phyloP scores from a whole-genome alignment of 257 asterid species.

The Solanum stenotomum region DNA sequence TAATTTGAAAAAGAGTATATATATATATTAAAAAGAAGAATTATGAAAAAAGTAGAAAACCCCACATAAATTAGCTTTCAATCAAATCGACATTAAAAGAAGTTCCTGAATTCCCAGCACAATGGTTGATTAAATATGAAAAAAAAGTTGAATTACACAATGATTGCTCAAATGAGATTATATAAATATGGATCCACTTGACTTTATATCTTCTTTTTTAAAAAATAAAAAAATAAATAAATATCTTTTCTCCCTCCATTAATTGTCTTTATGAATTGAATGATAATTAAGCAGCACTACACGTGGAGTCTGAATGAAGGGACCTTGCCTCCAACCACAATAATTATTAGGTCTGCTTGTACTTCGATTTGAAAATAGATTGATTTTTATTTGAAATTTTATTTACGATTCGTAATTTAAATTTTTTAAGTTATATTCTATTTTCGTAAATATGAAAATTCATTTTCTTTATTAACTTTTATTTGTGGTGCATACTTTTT shows the following conservation, averaged over 20 bases:
- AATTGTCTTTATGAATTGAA: slow-evolving; percentile 7
- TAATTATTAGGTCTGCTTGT: neutral
- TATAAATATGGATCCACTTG: slow-evolving; percentile 8
- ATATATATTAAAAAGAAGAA: neutral
- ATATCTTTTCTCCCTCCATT: neutral
- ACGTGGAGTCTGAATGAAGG: slow-evolving; percentile 37
- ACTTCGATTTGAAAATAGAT: neutral
- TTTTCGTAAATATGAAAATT: neutral
- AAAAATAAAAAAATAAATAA: no score
- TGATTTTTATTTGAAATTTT: neutral
- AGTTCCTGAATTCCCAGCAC: neutral
- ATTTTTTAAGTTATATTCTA: neutral
- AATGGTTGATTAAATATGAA: slow-evolving; percentile 1
- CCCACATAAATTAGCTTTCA: neutral
- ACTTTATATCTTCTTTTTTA: neutral
- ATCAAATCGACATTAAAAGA: neutral
- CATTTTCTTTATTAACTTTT: no score
- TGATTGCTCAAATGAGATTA: slow-evolving; percentile 18
- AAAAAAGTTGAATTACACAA: slow-evolving; percentile 13
- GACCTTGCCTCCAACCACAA: slow-evolving; percentile 18
- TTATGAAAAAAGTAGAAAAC: neutral
- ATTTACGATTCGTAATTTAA: neutral
- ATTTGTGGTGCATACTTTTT: neutral
- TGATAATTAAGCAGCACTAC: slow-evolving; percentile 18
- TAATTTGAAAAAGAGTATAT: no score